phyloP scores from a whole-genome alignment of 768 basidiomycete species.

The Arthromyces matolae region DNA sequence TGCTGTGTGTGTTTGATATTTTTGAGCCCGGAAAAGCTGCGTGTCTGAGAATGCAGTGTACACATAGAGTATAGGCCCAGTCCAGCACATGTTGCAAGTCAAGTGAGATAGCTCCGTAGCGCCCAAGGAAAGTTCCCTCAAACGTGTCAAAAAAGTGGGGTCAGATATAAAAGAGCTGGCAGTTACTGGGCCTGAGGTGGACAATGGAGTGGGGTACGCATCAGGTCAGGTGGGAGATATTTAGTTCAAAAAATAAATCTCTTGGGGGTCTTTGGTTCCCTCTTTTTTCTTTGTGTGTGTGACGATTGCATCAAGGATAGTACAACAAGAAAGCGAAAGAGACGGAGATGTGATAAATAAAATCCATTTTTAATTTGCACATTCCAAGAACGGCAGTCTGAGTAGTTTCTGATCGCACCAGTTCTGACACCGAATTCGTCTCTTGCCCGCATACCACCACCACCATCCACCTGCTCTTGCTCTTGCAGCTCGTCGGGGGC shows the following conservation, averaged over 20 bases:
- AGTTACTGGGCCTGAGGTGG: not conserved
- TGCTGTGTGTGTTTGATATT: conserved; percentile 6
- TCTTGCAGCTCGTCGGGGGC: not conserved
- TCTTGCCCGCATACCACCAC: conserved; percentile 20
- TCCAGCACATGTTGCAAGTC: not conserved
- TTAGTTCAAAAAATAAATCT: not conserved
- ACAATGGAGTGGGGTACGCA: not conserved
- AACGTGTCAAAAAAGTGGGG: conserved; percentile 1
- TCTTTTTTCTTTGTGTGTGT: not conserved
- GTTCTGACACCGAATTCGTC: conserved; percentile 15
- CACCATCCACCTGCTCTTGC: conserved; percentile 10
- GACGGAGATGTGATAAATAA: conserved; percentile 34
- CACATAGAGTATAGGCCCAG: conserved; percentile 1
- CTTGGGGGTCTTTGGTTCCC: not conserved
- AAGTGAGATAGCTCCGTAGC: not conserved
- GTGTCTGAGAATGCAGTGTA: conserved; percentile 4
- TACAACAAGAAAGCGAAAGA: conserved; percentile 28
- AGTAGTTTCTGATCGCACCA: conserved; percentile 20
- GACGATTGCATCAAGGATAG: too few species aligned
- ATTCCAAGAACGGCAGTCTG: conserved; percentile 18
- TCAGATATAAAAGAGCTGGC: not conserved
- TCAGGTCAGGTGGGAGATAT: not conserved
- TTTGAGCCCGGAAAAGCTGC: not conserved
- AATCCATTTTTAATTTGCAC: conserved; percentile 15
- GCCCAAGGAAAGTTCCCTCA: conserved; percentile 1